These are phyloP conservation scores for Pezicula carpinea DNA, from an alignment of 2,329 filamentous ascomycete genomes.

Conservation along the genomic window DNA sequence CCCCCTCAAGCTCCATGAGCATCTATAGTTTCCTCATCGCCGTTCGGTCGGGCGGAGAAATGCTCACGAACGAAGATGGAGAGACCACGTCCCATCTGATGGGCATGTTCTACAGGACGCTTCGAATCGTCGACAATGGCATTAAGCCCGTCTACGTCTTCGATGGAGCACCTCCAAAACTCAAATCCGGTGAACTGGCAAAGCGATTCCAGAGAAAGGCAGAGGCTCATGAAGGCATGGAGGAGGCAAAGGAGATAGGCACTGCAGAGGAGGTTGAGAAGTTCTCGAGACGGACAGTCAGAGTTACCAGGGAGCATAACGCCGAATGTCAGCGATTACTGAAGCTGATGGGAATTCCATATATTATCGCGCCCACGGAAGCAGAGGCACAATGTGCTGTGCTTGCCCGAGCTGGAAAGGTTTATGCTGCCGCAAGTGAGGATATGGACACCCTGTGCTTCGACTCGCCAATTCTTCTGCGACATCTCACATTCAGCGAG, in stretches of 20 bases:
- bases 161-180: slow-evolving; percentile 91
- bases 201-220: slow-evolving; percentile 95
- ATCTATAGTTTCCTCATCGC: slow-evolving; percentile 99
- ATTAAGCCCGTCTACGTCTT: slow-evolving; percentile 99
- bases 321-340: slow-evolving; percentile 86
- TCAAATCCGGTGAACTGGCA: slow-evolving; percentile 95
- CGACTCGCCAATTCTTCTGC: slow-evolving; percentile 81
- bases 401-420: slow-evolving; percentile 84
- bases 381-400: slow-evolving; percentile 95
- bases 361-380: slow-evolving; percentile 91
- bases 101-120: slow-evolving; percentile 98
- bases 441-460: slow-evolving; percentile 99
- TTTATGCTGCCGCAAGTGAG: slow-evolving; percentile 93
- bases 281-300: slow-evolving; percentile 87
- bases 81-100: slow-evolving; percentile 98
- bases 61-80: slow-evolving; percentile 90
- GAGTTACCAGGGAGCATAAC: slow-evolving; percentile 96
- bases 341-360: slow-evolving; percentile 94
- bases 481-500: slow-evolving; percentile 95
- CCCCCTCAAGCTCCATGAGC: slow-evolving; percentile 78
- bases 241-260: slow-evolving; percentile 95
- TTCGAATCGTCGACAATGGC: slow-evolving; percentile 97
- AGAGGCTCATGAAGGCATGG: slow-evolving; percentile 82
- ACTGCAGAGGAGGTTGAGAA: slow-evolving; percentile 98
- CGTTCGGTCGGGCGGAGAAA: slow-evolving; percentile 92